Evolutionary conservation across 2,329 filamentous ascomycete species (phyloP), one percentile per base, ranked within the genome.

Genomic region (Neopestalotiopsis sp.): DNA sequence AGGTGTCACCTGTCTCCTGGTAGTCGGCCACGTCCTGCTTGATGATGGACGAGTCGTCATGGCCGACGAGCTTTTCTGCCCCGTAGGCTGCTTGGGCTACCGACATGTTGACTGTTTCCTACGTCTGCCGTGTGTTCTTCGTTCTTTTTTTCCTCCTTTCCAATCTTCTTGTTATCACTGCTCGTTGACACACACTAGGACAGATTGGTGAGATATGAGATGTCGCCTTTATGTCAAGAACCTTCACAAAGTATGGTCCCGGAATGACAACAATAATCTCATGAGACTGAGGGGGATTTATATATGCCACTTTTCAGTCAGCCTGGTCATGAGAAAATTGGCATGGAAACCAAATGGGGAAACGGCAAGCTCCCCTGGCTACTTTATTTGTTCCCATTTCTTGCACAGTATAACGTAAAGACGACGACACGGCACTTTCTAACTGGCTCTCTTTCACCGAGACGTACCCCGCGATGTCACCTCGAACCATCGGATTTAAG

Each of bases 21-120:
- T 92, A 92, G 72, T 90, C 90, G 70, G 87, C 83, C 62, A 95
- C 84, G 75, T 96, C 90, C 71, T 95, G 93, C 17, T 85, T 81
- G 1, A 89, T 92, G 66, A 86, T 84, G 20, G 90, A 86, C 74
- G 91, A 91, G 73, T 88, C 85, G 73, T 83, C 86, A 76, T 95
- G 92, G 65, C 92, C 92, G 62, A 95, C 77, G 64, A 81, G 81
- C 82, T 91, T 88, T 77, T 96, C 94, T 67, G 81, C 87, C 68
- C 87, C 77, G 70, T 88, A 88, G 62, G 93, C 93, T 81, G 89
- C 91, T 85, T 92, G 90, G 66, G 89, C 85, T 67, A 88, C 78
- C 30, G 88, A 84, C 85, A 91, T 91, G 34, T 66, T 82, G 66
- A 20, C 24, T 34, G 13, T 5, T 42, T 5, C 30, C 1, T 59